Conservation (phyloP, 805 yeast species). For the Kazachstania psychrophila region DNA sequence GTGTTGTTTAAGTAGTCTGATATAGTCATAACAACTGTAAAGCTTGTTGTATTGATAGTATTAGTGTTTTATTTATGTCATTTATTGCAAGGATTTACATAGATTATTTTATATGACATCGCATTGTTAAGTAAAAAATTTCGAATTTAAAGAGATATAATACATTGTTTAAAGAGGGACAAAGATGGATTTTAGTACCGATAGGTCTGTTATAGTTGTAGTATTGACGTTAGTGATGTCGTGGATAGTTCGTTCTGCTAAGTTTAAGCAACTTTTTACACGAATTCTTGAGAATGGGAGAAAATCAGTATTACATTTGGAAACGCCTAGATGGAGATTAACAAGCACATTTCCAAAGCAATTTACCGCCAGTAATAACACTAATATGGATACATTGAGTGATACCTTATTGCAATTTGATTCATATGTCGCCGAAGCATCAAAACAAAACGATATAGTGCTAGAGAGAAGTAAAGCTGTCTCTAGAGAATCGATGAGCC, state of each 20-base stretch:
- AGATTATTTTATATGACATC: too few relatives aligned
- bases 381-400: not conserved
- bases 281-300: not conserved
- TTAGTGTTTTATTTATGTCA: not conserved
- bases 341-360: constrained; percentile 3
- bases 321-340: constrained; percentile 11
- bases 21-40: not conserved
- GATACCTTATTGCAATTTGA: constrained; percentile 8
- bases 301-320: not conserved
- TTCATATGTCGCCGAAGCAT: constrained; percentile 14
- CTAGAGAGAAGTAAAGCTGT: constrained; percentile 15
- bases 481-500: too few relatives aligned
- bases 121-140: too few relatives aligned
- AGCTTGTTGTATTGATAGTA: not conserved
- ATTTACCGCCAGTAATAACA: not conserved
- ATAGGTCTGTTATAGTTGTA: not conserved
- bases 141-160: too few relatives aligned
- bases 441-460: constrained; percentile 14
- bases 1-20: constrained; percentile 1
- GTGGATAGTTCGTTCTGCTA: not conserved
- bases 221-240: not conserved
- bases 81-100: too few relatives aligned
- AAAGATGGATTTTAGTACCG: not conserved
- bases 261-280: constrained; percentile 1
- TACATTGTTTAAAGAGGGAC: too few relatives aligned